Base-by-base conservation (phyloP, 164 flowering plant genomes). In the Aristolochia californica region DNA sequence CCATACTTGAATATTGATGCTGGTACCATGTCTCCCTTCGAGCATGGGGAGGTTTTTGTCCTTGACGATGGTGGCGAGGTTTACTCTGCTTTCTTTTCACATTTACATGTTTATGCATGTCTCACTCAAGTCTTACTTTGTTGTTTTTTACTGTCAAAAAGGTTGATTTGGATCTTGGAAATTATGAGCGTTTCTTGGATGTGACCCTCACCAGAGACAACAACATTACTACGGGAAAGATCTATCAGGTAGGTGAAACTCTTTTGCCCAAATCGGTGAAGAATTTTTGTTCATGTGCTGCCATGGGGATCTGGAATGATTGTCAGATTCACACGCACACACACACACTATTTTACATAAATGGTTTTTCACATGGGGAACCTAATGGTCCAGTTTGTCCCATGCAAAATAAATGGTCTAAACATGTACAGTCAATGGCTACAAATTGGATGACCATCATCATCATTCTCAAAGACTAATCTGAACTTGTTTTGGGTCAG, bases 31-130 rank as follows among this genome's bases (percentile, higher is more conserved):
- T 89, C 97, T 34, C 97, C 99, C 5, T 93, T 89, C 74, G 97
- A 93, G 61, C 99, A 93, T 55, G 97, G 99, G 47, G 97, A 93
- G 74, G 99, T 89, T 72, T 89, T 89, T 62, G 96, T 89, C 63
- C 91, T 93, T 34, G 99, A 93, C 61, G 99, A 89, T 69, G 97
- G 99, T 16, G 99, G 99, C 60, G 99, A 93, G 97, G 96, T 93
- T 56, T 55, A 43, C n/a, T n/a, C n/a, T n/a, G n/a, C n/a, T n/a
- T 22, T 53, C 59, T 17, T 25, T 48, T 59, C 48, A 28, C 18
- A 9, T 21, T 51, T 26, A 22, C 15, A 27, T 15, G 26, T 16
- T 27, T n/a, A 7, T 16, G 8, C 18, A 26, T 53, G 16, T 53
- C 30, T n/a, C n/a, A 5, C 34, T 18, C 26, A n/a, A 48, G 13